A percentile compares a stretch with the other conserved stretches of the same genome.
phyloP scores from a whole-genome alignment of 2,329 filamentous ascomycete genomes.

The Microdochium trichocladiopsis region DNA sequence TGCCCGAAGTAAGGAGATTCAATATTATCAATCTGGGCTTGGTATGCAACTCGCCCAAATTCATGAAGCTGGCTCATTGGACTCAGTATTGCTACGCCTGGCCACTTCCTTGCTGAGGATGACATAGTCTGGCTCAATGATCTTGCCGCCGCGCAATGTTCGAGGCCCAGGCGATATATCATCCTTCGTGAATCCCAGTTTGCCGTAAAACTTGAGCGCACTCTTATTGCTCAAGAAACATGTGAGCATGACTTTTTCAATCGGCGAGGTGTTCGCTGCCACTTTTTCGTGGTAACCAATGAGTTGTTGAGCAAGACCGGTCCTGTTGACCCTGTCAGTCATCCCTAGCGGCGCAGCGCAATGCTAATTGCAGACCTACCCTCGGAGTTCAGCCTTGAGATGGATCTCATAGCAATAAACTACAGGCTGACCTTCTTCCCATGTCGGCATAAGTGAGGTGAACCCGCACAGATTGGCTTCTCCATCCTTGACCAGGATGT shows the following conservation, averaged over 20 bases:
- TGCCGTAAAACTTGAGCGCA: conserved; percentile 54
- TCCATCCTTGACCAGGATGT: conserved; percentile 49
- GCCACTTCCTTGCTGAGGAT: conserved; percentile 48
- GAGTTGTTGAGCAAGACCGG: conserved; percentile 54
- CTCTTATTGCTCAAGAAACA: conserved; percentile 57
- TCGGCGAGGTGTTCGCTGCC: conserved; percentile 43
- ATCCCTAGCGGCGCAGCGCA: neutral
- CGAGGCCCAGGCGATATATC: conserved; percentile 46
- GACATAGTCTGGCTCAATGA: conserved; percentile 48
- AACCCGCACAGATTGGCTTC: conserved; percentile 39
- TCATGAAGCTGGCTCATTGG: too few relatives aligned
- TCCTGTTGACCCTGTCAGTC: conserved; percentile 26
- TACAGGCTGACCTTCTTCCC: conserved; percentile 58
- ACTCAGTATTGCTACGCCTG: too few relatives aligned
- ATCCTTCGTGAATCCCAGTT: conserved; percentile 49
- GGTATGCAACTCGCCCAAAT: too few relatives aligned
- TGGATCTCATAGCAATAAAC: conserved; percentile 79
- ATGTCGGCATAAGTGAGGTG: conserved; percentile 64
- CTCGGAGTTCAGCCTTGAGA: conserved; percentile 46
- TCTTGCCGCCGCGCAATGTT: conserved; percentile 45
- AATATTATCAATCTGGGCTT: neutral
- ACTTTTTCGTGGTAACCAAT: conserved; percentile 48
- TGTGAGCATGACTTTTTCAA: conserved; percentile 67
- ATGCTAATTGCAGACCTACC: conserved; percentile 33
- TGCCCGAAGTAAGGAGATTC: too few relatives aligned